Base-by-base conservation (phyloP, 257 asterid species). In the Cynanchum wilfordii region DNA sequence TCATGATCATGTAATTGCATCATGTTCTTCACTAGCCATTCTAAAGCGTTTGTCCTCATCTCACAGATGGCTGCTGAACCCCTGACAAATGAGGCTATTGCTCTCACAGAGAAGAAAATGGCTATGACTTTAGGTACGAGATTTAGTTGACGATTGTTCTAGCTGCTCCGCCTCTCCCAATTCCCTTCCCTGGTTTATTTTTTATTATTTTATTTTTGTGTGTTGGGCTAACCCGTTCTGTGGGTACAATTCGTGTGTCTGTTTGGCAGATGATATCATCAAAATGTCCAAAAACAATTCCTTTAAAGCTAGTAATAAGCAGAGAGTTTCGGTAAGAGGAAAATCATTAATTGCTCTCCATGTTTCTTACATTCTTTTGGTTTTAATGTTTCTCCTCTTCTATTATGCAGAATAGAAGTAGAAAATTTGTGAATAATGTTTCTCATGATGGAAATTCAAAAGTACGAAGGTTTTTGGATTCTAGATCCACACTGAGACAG, bases 51-150 rank as follows among this genome's bases (percentile, higher is more conserved):
- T 40, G 12, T 16, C 6, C 2, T 16, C 7, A 2, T 10, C 13
- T 19, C 73, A 63, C 90, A 91, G 96, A 93, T 93, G 97, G 96
- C 88, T 54, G 68, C 89, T 71, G 86, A 86, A 79, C 84, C 89
- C 50, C 71, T 89, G 66, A 87, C 90, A 3, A 80, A 25, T 45
- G 96, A 91, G 85, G 87, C 92, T 49, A 82, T 93, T 84, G 97
- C 96, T 52, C 86, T 88, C 69, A 88, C 98, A 11, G 98, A 93
- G 92, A 93, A 93, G 88, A 93, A 93, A 87, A 93, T 91, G 93
- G 91, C 86, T 68, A 91, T 93, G 98, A 76, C 91, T 40, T 81
- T 93, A 83, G 98, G 98, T 93, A 58, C 24, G 86, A 59, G 7
- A 50, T 56, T 78, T 60, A 40, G 29, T 10, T 60, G 2, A 2